phyloP scores from a whole-genome alignment of 768 basidiomycete species.

The Boletellus ananas region DNA sequence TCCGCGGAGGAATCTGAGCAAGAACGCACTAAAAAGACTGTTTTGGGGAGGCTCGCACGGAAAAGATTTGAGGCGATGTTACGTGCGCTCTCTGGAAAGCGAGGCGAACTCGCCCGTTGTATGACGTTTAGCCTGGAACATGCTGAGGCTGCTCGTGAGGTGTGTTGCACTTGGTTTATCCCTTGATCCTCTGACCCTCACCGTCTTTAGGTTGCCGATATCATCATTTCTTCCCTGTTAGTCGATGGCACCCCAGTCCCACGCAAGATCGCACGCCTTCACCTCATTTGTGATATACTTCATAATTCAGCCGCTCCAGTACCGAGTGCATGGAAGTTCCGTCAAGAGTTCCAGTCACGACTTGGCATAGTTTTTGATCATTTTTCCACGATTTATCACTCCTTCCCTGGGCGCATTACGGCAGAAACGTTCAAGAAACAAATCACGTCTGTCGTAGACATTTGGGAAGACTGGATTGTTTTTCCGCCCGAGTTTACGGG shows the following conservation, averaged over 20 bases:
- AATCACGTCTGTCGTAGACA: conserved; percentile 82
- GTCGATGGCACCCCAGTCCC: conserved; percentile 96
- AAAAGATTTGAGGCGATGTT: conserved; percentile 89
- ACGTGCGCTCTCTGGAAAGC: conserved; percentile 75
- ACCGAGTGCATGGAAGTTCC: conserved; percentile 97
- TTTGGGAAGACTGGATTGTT: conserved; percentile 99
- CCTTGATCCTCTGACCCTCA: not conserved
- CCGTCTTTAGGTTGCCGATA: conserved; percentile 69
- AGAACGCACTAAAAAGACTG: conserved; percentile 73
- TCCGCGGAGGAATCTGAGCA: conserved; percentile 92
- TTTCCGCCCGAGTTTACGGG: conserved; percentile 84
- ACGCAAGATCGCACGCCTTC: conserved; percentile 90
- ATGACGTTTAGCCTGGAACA: conserved; percentile 98
- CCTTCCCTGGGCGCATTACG: conserved; percentile 93
- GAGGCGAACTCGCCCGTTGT: conserved; percentile 88
- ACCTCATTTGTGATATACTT: conserved; percentile 95
- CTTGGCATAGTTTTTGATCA: conserved; percentile 97
- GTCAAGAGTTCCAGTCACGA: conserved; percentile 87
- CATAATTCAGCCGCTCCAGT: conserved; percentile 94
- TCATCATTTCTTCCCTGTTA: conserved; percentile 83
- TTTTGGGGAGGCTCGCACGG: conserved; percentile 74
- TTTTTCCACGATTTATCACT: conserved; percentile 88
- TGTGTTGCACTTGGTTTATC: conserved; percentile 28
- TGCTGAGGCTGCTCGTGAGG: conserved; percentile 93
- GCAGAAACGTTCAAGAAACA: conserved; percentile 96